Percentiles rank a stretch among this genome's conserved stretches.
These are phyloP conservation scores for Fusarium sp. DNA, from an alignment of 2,329 filamentous ascomycete species.

Conservation along the genomic window DNA sequence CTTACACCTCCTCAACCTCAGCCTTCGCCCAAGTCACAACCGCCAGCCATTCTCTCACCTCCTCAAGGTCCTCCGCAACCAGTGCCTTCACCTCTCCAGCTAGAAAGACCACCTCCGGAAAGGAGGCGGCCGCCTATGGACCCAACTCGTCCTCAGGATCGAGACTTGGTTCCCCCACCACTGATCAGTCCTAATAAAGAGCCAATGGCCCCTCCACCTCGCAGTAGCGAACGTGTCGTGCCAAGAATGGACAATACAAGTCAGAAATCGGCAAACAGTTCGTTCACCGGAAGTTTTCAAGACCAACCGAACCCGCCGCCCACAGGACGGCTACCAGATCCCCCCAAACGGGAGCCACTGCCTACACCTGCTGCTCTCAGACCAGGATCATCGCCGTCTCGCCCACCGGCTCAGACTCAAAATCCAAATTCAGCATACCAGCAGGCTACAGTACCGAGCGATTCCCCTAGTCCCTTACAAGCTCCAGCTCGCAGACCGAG, in stretches of 20 bases:
- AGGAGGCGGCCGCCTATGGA: constrained; percentile 75
- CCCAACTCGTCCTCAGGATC: constrained; percentile 64
- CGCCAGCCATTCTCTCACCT: constrained; percentile 30
- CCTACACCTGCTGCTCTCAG: constrained; percentile 36
- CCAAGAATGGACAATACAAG: constrained; percentile 58
- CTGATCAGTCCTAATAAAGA: constrained; percentile 65
- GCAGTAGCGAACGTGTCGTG: constrained; percentile 62
- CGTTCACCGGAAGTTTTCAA: constrained; percentile 49
- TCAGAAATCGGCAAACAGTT: constrained; percentile 39
- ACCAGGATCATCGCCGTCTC: constrained; percentile 4
- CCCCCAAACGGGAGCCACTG: constrained; percentile 31
- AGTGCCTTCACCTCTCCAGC: constrained; percentile 38
- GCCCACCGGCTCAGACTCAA: background rate
- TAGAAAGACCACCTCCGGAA: constrained; percentile 66
- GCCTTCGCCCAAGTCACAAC: constrained; percentile 43
- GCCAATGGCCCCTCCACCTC: constrained; percentile 59
- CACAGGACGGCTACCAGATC: constrained; percentile 32
- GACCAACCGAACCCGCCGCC: constrained; percentile 48
- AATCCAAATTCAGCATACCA: background rate
- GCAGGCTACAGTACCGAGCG: background rate
- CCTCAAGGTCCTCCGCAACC: constrained; percentile 43
- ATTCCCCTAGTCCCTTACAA: constrained; percentile 1
- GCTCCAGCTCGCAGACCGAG: constrained; percentile 8
- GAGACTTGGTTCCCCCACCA: constrained; percentile 68
- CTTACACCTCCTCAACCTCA: constrained; percentile 41